A percentile compares a stretch with the other conserved stretches of the same genome.
Conservation (phyloP, 1,284 basidiomycete genomes). For the Sporisorium scitamineum region DNA sequence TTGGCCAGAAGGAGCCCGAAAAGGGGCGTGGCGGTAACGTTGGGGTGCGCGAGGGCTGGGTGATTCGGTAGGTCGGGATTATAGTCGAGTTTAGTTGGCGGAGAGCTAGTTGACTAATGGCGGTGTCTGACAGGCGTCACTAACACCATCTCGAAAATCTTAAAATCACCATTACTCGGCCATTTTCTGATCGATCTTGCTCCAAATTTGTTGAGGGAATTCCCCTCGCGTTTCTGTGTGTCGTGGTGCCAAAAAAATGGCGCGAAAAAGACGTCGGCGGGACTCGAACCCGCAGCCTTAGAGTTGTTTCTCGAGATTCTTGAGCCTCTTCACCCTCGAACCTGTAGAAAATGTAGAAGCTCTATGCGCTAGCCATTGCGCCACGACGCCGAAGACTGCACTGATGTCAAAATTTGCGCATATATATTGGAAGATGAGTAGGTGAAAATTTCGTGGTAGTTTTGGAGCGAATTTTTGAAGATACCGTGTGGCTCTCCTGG, state of each 20-base stretch:
- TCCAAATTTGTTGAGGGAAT: slow-evolving; percentile 8
- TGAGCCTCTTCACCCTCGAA: neutral
- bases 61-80: no score
- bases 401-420: neutral
- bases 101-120: no score
- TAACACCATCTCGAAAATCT: slow-evolving; percentile 1
- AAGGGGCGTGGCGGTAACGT: no score
- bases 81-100: no score
- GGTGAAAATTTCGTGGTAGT: neutral
- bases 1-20: no score
- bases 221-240: slow-evolving; percentile 12
- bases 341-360: slow-evolving; percentile 34
- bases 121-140: no score
- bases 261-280: slow-evolving; percentile 32
- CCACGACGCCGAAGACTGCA: slow-evolving; percentile 37
- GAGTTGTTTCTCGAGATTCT: slow-evolving; percentile 17
- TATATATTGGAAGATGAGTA: neutral
- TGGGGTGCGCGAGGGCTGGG: no score
- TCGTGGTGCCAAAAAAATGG: neutral
- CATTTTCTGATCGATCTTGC: slow-evolving; percentile 19
- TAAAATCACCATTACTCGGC: slow-evolving; percentile 6
- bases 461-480: neutral
- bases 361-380: slow-evolving; percentile 59
- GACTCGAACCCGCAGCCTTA: slow-evolving; percentile 59
- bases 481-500: no score